phyloP scores from a whole-genome alignment of 768 basidiomycete genomes.

The Phaffia tasmanica region DNA sequence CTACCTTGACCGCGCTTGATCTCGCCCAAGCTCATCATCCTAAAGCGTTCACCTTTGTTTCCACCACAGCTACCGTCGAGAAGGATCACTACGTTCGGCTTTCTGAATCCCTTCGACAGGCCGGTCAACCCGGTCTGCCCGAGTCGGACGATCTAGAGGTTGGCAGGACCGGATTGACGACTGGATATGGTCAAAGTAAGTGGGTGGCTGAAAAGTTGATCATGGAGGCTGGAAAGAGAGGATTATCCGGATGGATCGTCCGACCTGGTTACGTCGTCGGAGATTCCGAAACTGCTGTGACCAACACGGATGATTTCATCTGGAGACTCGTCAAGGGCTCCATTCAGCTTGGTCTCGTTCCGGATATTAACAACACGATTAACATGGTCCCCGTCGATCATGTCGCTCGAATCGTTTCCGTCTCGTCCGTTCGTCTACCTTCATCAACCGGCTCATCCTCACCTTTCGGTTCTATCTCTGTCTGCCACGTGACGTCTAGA shows the following conservation, averaged over 20 bases:
- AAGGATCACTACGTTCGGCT: slow-evolving; percentile 79
- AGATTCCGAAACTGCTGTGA: slow-evolving; percentile 77
- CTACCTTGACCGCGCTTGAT: slow-evolving; percentile 70
- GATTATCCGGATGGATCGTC: slow-evolving; percentile 71
- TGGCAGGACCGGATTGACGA: slow-evolving; percentile 59
- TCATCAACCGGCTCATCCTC: slow-evolving; percentile 1
- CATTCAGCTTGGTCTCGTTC: slow-evolving; percentile 87
- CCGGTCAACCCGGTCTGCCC: slow-evolving; percentile 52
- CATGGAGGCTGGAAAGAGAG: slow-evolving; percentile 78
- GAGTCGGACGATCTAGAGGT: slow-evolving; percentile 85
- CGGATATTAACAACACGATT: slow-evolving; percentile 94
- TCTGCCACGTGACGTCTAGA: slow-evolving; percentile 63
- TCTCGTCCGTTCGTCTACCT: slow-evolving; percentile 59
- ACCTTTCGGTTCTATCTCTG: slow-evolving; percentile 29
- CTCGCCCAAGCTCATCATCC: slow-evolving; percentile 52
- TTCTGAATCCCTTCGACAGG: slow-evolving; percentile 54
- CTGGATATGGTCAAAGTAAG: slow-evolving; percentile 93
- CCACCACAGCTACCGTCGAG: slow-evolving; percentile 90
- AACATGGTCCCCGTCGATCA: slow-evolving; percentile 98
- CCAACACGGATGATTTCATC: slow-evolving; percentile 97
- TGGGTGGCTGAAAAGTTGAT: slow-evolving; percentile 96
- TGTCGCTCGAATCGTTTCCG: slow-evolving; percentile 68
- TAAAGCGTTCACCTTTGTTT: slow-evolving; percentile 80
- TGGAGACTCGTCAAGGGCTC: slow-evolving; percentile 99
- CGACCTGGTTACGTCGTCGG: slow-evolving; percentile 95